Percentiles rank a stretch among this genome's conserved stretches.
Conservation (phyloP, 2,329 filamentous ascomycete genomes). For the Myriosclerotinia scirpicola region DNA sequence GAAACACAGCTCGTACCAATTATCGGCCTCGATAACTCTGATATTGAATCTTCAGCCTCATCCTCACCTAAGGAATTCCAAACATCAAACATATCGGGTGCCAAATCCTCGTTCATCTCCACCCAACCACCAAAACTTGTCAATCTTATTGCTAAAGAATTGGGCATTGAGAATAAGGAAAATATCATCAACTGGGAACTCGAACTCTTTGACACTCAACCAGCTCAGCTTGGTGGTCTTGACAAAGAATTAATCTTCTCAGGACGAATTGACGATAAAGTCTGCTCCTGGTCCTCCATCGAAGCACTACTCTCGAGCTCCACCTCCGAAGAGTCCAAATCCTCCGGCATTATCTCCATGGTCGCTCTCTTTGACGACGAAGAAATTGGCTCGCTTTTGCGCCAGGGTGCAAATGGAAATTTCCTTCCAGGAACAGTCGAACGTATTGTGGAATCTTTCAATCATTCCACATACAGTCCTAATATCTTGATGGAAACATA, state of each 20-base stretch:
- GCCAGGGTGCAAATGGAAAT: slow-evolving; percentile 87
- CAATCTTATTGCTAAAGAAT: slow-evolving; percentile 73
- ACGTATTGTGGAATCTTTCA: slow-evolving; percentile 72
- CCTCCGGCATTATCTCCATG: slow-evolving; percentile 70
- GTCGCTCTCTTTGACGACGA: slow-evolving; percentile 97
- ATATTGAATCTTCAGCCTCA: slow-evolving; percentile 44
- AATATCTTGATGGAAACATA: slow-evolving; percentile 76
- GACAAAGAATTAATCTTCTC: slow-evolving; percentile 94
- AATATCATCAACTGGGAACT: slow-evolving; percentile 94
- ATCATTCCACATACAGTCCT: slow-evolving; percentile 48
- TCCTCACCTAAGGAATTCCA: slow-evolving; percentile 36
- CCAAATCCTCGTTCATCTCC: slow-evolving; percentile 62
- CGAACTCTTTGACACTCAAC: slow-evolving; percentile 89
- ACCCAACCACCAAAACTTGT: slow-evolving; percentile 86
- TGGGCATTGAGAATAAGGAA: slow-evolving; percentile 70
- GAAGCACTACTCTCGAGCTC: slow-evolving; percentile 74
- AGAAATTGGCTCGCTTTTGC: slow-evolving; percentile 87
- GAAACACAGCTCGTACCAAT: slow-evolving; percentile 96
- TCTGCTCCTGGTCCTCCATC: slow-evolving; percentile 91
- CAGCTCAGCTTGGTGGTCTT: slow-evolving; percentile 78
- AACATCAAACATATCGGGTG: slow-evolving; percentile 33
- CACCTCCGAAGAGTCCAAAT: slow-evolving; percentile 49
- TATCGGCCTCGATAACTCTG: slow-evolving; percentile 79
- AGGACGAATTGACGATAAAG: slow-evolving; percentile 94
- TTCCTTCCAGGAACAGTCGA: slow-evolving; percentile 81